Conservation (phyloP, 176 grass and related monocot species). For the Thalia dealbata region DNA sequence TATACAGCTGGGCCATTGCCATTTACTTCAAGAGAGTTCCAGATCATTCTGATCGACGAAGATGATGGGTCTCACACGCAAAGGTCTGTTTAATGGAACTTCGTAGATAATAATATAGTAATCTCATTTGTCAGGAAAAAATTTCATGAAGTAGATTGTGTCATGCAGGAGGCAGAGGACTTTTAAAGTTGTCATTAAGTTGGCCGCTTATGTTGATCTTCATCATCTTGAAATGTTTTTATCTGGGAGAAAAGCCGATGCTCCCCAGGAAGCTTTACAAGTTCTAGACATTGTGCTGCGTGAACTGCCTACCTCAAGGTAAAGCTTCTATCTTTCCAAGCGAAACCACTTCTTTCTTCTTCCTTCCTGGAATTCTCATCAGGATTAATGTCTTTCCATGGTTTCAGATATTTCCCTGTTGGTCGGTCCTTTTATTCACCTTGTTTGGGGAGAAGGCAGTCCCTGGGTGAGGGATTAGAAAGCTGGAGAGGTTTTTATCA, state of each 20-base stretch:
- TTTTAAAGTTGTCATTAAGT: constrained; percentile 72
- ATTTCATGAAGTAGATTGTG: not conserved
- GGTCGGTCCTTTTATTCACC: constrained; percentile 80
- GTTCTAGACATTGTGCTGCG: constrained; percentile 86
- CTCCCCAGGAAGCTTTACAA: constrained; percentile 83
- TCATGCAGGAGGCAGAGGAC: constrained; percentile 44
- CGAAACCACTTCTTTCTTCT: not conserved
- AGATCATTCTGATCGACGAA: constrained; percentile 49
- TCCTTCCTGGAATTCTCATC: not conserved
- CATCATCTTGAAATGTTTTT: constrained; percentile 59
- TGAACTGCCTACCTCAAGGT: constrained; percentile 72
- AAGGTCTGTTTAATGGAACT: constrained; percentile 27
- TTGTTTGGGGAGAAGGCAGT: constrained; percentile 49
- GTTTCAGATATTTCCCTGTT: constrained; percentile 52
- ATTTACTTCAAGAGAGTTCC: constrained; percentile 65
- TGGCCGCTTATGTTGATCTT: constrained; percentile 59
- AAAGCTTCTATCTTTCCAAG: not conserved
- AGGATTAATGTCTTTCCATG: not conserved
- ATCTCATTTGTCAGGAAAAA: not conserved
- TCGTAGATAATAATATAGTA: not conserved
- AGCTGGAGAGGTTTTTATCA: constrained; percentile 94
- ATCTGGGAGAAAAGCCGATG: constrained; percentile 56
- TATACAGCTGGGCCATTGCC: constrained; percentile 77
- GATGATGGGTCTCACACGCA: constrained; percentile 52
- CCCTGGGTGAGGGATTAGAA: constrained; percentile 85